Conservation (phyloP, 805 yeast genomes). For the Sugiyamaella floridensis region DNA sequence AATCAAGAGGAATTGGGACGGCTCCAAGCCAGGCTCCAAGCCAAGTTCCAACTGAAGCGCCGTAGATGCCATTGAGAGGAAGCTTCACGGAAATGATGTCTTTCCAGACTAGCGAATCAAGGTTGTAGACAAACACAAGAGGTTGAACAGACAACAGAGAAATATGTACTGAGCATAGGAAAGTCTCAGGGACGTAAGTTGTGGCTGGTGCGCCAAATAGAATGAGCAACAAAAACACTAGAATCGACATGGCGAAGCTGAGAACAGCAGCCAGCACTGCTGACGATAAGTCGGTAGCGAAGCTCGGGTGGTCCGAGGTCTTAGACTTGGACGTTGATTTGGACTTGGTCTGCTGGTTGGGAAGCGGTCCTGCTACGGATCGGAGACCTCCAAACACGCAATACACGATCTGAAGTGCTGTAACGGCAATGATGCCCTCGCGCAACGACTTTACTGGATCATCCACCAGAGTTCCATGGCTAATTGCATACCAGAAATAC, state of each 20-base stretch:
- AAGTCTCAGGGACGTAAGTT: constrained; percentile 47
- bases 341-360: constrained; percentile 2
- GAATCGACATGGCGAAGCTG: constrained; percentile 25
- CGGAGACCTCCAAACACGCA: constrained; percentile 17
- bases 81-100: constrained; percentile 25
- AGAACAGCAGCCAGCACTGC: constrained; percentile 28
- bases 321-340: background rate
- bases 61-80: constrained; percentile 30
- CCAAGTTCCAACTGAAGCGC: constrained; percentile 37
- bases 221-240: constrained; percentile 36
- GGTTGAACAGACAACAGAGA: constrained; percentile 58
- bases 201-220: constrained; percentile 78
- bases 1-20: constrained; percentile 87
- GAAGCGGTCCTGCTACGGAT: background rate
- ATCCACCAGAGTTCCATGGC: constrained; percentile 8
- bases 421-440: constrained; percentile 14
- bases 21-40: constrained; percentile 91
- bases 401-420: constrained; percentile 20
- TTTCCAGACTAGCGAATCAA: constrained; percentile 45
- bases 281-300: constrained; percentile 11
- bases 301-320: background rate
- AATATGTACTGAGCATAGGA: constrained; percentile 53
- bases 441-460: constrained; percentile 17
- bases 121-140: constrained; percentile 46
- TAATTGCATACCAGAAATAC: constrained; percentile 8